phyloP scores from a whole-genome alignment of 2,329 filamentous ascomycete species.

The Colletotrichum orbiculare region DNA sequence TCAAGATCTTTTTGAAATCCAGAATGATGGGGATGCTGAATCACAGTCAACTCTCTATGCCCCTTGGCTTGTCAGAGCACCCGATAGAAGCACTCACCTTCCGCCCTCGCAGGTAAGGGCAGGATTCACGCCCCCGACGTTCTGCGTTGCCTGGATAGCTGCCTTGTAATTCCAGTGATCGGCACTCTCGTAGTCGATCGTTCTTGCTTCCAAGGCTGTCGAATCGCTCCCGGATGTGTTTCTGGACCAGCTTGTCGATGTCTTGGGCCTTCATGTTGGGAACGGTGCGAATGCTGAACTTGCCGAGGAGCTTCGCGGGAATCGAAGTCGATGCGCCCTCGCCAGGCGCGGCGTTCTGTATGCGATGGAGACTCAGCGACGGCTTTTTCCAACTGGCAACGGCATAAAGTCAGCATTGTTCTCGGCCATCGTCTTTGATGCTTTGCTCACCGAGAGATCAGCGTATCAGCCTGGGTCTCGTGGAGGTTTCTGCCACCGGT shows the following conservation, averaged over 20 bases:
- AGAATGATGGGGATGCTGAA: constrained; percentile 91
- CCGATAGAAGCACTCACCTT: constrained; percentile 63
- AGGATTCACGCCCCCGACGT: constrained; percentile 91
- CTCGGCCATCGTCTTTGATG: background rate
- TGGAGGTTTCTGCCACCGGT: constrained; percentile 83
- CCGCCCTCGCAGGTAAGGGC: constrained; percentile 97
- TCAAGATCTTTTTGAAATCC: constrained; percentile 96
- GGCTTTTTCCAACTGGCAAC: constrained; percentile 95
- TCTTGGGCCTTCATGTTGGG: constrained; percentile 95
- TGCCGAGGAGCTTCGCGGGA: constrained; percentile 95
- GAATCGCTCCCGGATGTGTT: constrained; percentile 85
- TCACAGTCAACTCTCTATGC: background rate
- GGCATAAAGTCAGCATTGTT: constrained; percentile 66
- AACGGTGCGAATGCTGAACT: constrained; percentile 98
- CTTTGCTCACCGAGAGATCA: constrained; percentile 18
- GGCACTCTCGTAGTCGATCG: constrained; percentile 89
- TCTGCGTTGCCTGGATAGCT: constrained; percentile 91
- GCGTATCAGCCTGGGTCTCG: constrained; percentile 24
- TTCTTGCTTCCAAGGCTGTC: constrained; percentile 93
- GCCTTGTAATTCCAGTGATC: constrained; percentile 99
- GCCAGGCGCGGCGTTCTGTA: constrained; percentile 93
- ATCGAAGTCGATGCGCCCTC: constrained; percentile 98
- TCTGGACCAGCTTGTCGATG: constrained; percentile 86
- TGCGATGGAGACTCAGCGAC: constrained; percentile 91
- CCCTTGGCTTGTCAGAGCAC: too few relatives aligned